Evolutionary conservation across 208 protist species (phyloP), one percentile per base, ranked within the genome.

Genomic region (Acanthamoeba lugdunensis): DNA sequence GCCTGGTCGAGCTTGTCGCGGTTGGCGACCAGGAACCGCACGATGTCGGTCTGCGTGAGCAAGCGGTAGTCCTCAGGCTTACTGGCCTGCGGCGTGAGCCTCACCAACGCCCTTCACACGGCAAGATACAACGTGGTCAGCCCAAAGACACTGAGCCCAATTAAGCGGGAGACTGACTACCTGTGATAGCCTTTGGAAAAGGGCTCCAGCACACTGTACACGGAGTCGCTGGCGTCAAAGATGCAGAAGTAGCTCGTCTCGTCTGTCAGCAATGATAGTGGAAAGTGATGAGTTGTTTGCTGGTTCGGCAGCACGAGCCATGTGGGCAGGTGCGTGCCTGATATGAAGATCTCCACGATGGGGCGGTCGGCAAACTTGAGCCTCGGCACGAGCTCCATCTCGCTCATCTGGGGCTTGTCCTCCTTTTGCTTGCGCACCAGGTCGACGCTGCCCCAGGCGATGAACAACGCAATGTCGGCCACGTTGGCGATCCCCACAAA

Each of bases 161-260:
- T 0, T 1, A 41, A n/a, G 25, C 6, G 0, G 9, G 33, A n/a
- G 28, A 2, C 9, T 28, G 7, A 21, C 3, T 75, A 84, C 75
- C 75, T 56, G 77, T 85, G 77, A 13, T 85, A 85, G 25, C 77
- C 77, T 37, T 85, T 85, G 4, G 77, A 85, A 1, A 85, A 61
- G 77, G 77, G 77, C 28, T 85, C 77, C 41, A 85, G 50, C 77
- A 85, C 77, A 21, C 48, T 33, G 77, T 85, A 85, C 25, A 85
- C 16, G 9, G 41, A 63, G n/a, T 85, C 77, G 13, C 13, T 63
- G 18, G 77, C 77, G n/a, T 85, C 77, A 37, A 85, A 85, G 41
- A 85, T 33, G 52, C 77, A 63, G 77, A 85, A 85, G 77, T 33
- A 52, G 1, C 52, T 23, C 48, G 77, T 61, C 30, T 85, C 77